Evolutionary conservation across 108 stramenopile genomes (phyloP).

Genomic region (Parietichytrium sp.): DNA sequence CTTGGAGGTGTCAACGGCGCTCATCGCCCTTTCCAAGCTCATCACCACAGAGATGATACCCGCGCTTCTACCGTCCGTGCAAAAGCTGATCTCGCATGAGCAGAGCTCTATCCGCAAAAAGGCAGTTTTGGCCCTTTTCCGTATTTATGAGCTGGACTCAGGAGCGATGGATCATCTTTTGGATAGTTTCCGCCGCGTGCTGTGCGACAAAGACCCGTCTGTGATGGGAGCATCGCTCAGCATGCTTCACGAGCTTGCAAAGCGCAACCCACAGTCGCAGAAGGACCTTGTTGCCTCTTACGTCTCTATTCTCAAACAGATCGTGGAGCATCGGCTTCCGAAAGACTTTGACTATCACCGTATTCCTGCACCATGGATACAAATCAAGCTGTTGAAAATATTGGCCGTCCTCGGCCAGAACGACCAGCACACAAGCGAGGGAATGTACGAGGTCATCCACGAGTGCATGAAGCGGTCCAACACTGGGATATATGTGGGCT

Average conservation of each 20-base stretch:
- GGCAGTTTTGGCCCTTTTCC: slow-evolving; percentile 85
- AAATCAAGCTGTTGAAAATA: slow-evolving; percentile 88
- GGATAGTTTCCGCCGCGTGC: slow-evolving; percentile 79
- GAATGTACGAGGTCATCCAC: slow-evolving; percentile 93
- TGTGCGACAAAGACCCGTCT: slow-evolving; percentile 92
- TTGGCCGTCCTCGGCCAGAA: slow-evolving; percentile 81
- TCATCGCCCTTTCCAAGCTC: slow-evolving; percentile 76
- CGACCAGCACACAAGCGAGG: slow-evolving; percentile 71
- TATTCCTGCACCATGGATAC: slow-evolving; percentile 98
- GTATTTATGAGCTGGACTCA: slow-evolving; percentile 83
- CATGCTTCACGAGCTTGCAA: slow-evolving; percentile 80
- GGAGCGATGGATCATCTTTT: slow-evolving; percentile 71
- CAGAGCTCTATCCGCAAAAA: slow-evolving; percentile 79
- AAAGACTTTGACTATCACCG: slow-evolving; percentile 97
- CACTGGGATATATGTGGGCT: slow-evolving; percentile 96
- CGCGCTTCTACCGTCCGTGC: slow-evolving; percentile 57
- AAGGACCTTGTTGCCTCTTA: slow-evolving; percentile 89
- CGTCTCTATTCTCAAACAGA: slow-evolving; percentile 92
- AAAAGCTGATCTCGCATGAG: slow-evolving; percentile 56
- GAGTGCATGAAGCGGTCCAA: slow-evolving; percentile 94
- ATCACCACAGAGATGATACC: slow-evolving; percentile 93
- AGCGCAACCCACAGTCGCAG: slow-evolving; percentile 69
- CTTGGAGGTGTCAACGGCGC: slow-evolving; percentile 83
- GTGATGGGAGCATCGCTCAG: slow-evolving; percentile 90
- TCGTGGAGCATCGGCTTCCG: slow-evolving; percentile 91